Conservation (phyloP, 2,329 filamentous ascomycete species). For the Colletotrichum somersetense region DNA sequence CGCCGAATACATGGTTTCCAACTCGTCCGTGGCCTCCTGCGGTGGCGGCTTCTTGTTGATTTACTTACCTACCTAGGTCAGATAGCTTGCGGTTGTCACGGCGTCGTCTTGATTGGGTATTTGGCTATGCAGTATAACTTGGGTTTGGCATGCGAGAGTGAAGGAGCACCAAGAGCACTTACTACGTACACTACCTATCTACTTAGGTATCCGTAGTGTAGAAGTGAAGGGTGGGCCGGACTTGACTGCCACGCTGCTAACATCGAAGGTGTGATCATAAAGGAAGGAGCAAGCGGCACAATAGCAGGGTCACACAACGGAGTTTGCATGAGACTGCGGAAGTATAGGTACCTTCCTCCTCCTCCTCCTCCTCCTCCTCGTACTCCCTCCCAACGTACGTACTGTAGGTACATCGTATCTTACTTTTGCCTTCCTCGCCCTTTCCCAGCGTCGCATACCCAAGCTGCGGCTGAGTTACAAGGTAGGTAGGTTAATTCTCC, state of each 20-base stretch:
- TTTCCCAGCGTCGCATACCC: not conserved
- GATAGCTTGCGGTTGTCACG: not conserved
- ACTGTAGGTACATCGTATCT: no score
- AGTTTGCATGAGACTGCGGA: not conserved
- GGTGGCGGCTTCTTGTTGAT: not conserved
- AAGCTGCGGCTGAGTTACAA: not conserved
- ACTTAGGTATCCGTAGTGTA: not conserved
- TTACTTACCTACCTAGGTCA: not conserved
- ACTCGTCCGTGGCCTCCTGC: conserved; percentile 15
- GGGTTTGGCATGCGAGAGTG: conserved; percentile 10
- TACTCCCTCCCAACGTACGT: not conserved
- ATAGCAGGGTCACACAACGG: not conserved
- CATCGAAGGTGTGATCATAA: not conserved
- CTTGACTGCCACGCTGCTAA: conserved; percentile 1
- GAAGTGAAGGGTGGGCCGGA: conserved; percentile 2
- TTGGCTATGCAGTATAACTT: not conserved
- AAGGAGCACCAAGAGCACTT: conserved; percentile 21
- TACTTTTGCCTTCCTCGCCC: no score
- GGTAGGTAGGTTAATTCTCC: not conserved
- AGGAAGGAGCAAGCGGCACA: not conserved
- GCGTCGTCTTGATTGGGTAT: conserved; percentile 4
- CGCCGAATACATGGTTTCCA: not conserved
- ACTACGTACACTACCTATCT: no score
- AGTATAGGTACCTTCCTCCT: conserved; percentile 13
- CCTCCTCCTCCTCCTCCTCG: not conserved